Base-by-base conservation (phyloP, 2,329 filamentous ascomycete species). In the Calcarisporium arbuscula region DNA sequence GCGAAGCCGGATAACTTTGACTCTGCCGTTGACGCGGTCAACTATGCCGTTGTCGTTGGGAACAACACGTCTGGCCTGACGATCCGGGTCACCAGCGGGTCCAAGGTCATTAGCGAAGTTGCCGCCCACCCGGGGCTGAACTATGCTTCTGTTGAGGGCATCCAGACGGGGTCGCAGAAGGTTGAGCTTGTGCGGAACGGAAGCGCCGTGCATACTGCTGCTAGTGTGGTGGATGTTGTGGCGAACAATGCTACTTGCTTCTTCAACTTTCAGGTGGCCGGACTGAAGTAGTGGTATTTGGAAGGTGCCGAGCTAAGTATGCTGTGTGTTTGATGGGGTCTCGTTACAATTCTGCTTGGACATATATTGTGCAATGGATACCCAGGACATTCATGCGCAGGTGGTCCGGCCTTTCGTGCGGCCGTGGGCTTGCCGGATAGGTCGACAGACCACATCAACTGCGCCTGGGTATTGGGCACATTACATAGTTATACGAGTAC, bases 1-100 rank as follows among this genome's bases (percentile, higher is more conserved):
- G n/a, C 34, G 14, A 28, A 21, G 39, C 35, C 31, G 8, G 23
- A 26, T 28, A 30, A 34, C 29, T 14, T 12, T 12, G 11, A 34
- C 22, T 19, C 38, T 8, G 38, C 35, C n/a, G n/a, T 34, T 18
- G 38, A 37, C 31, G 35, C 39, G 12, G 35, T 41, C 8, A 38
- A 39, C 28, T 40, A 36, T 21, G 38, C 28, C 16, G 15, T 40
- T 14, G 33, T 40, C n/a, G 14, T 40, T 12, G 17, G 23, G 2
- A 16, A 10, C 28, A 3, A 16, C 19, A 23, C 16, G n/a, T 5
- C 21, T 28, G 3, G 29, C 12, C 8, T 20, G 12, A 26, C 23
- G 11, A 36, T 40, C 33, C 26, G 38, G 8, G 34, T 36, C 8
- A 32, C 19, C 18, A 40, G 38, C 26, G 25, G 25, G 9, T 32